Evolutionary conservation across 2,329 filamentous ascomycete genomes (phyloP).

Genomic region (Penicillium sp.): DNA sequence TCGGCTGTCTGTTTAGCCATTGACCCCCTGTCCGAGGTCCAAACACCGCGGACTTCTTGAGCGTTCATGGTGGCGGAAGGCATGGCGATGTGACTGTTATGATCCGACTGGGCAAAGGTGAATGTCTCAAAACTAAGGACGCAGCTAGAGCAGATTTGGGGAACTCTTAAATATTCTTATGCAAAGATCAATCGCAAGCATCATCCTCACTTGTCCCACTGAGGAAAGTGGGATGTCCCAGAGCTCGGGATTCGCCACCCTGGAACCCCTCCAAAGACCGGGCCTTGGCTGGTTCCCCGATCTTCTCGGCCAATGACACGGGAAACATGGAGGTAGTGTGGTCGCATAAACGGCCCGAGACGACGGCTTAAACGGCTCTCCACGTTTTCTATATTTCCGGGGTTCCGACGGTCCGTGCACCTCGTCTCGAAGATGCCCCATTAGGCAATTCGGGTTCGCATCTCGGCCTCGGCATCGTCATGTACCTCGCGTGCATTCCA

Average conservation of each 20-base stretch:
- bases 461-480: constrained; percentile 1
- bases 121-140: not conserved
- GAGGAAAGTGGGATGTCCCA: not conserved
- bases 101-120: constrained; percentile 1
- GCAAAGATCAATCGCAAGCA: not conserved
- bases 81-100: constrained; percentile 1
- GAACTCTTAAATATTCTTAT: constrained; percentile 3
- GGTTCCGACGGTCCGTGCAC: constrained; percentile 1
- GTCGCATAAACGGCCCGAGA: constrained; percentile 4
- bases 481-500: not conserved
- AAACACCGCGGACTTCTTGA: constrained; percentile 4
- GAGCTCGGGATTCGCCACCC: not conserved
- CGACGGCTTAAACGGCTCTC: constrained; percentile 2
- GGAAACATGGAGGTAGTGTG: not conserved
- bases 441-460: constrained; percentile 1
- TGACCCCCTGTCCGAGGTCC: constrained; percentile 5
- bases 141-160: not conserved
- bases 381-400: constrained; percentile 1
- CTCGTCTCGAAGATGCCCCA: constrained; percentile 8
- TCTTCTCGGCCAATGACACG: not conserved
- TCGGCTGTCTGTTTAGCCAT: constrained; percentile 15
- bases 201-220: not conserved
- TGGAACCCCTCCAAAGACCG: not conserved
- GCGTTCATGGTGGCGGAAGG: constrained; percentile 4
- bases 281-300: not conserved